Evolutionary conservation across 208 protist genomes (phyloP).

Genomic region (Lotmaria passim): DNA sequence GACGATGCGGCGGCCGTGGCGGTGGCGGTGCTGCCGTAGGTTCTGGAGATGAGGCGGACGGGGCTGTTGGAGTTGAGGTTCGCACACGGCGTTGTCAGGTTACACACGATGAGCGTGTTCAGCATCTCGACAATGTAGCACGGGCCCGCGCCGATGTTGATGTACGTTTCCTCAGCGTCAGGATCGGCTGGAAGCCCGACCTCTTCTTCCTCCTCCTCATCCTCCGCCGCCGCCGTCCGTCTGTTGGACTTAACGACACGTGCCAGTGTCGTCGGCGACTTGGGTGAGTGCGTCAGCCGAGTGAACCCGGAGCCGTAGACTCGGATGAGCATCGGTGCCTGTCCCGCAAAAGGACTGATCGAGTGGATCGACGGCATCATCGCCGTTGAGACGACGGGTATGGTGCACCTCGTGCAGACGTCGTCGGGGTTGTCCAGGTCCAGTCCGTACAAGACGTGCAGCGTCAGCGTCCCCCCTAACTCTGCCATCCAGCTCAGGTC

Average conservation of each 20-base stretch:
- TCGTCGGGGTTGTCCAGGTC: not conserved
- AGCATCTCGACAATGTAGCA: constrained; percentile 41
- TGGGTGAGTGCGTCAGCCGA: constrained; percentile 35
- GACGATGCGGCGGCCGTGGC: not conserved
- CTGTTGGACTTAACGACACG: not conserved
- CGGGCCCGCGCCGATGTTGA: constrained; percentile 34
- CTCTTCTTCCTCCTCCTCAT: not conserved
- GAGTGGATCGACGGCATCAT: constrained; percentile 41
- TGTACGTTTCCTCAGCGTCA: constrained; percentile 32
- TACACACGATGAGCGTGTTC: constrained; percentile 45
- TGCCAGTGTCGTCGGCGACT: not conserved
- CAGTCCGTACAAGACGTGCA: constrained; percentile 13
- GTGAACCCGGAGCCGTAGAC: constrained; percentile 52
- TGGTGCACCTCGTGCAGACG: constrained; percentile 8
- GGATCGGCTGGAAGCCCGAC: too few species aligned
- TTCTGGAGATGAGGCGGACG: constrained; percentile 37
- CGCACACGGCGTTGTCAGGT: constrained; percentile 32
- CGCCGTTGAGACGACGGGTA: constrained; percentile 11
- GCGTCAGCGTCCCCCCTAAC: constrained; percentile 2
- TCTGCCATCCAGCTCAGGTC: constrained; percentile 29
- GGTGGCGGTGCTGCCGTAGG: constrained; percentile 21
- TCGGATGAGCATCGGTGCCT: constrained; percentile 43
- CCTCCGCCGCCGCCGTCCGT: not conserved
- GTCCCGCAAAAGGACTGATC: constrained; percentile 35
- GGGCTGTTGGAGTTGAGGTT: constrained; percentile 26